Conservation (phyloP, 768 basidiomycete genomes). For the Ephemerocybe angulata region DNA sequence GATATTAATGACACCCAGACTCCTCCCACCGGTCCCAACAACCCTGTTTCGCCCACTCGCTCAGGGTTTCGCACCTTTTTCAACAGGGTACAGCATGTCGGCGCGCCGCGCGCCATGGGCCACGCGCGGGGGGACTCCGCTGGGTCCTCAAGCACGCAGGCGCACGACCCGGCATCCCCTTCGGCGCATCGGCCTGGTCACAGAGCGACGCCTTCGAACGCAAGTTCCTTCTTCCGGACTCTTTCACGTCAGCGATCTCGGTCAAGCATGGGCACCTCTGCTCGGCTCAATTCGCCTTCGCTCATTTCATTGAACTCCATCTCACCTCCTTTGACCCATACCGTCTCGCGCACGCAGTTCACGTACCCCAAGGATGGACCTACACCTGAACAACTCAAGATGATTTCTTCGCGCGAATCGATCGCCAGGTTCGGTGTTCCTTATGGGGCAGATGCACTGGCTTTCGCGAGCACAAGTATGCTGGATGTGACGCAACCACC, state of each 20-base stretch:
- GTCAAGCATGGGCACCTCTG: constrained; percentile 24
- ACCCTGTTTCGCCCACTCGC: constrained; percentile 19
- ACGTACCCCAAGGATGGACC: constrained; percentile 61
- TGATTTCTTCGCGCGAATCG: constrained; percentile 65
- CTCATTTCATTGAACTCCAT: constrained; percentile 71
- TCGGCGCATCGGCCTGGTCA: constrained; percentile 26
- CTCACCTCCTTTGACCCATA: constrained; percentile 73
- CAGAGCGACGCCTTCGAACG: constrained; percentile 33
- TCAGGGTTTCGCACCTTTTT: constrained; percentile 50
- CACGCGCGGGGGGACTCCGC: constrained; percentile 32
- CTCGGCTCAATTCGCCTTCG: constrained; percentile 58
- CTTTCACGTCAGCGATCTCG: constrained; percentile 46
- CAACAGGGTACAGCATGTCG: constrained; percentile 32
- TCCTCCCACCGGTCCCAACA: neutral
- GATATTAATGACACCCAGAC: too few species aligned
- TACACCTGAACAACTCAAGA: constrained; percentile 60
- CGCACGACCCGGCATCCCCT: constrained; percentile 12
- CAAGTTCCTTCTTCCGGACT: constrained; percentile 38
- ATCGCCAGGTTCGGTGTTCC: constrained; percentile 71
- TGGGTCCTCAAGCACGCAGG: constrained; percentile 17
- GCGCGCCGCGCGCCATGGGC: constrained; percentile 16
- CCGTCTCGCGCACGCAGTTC: constrained; percentile 66
- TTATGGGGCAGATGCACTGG: constrained; percentile 71
- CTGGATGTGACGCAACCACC: constrained; percentile 32
- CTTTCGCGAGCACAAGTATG: constrained; percentile 49